These are phyloP conservation scores for Wallacemonas sp. DNA, from an alignment of 208 protist species.

Conservation along the genomic window DNA sequence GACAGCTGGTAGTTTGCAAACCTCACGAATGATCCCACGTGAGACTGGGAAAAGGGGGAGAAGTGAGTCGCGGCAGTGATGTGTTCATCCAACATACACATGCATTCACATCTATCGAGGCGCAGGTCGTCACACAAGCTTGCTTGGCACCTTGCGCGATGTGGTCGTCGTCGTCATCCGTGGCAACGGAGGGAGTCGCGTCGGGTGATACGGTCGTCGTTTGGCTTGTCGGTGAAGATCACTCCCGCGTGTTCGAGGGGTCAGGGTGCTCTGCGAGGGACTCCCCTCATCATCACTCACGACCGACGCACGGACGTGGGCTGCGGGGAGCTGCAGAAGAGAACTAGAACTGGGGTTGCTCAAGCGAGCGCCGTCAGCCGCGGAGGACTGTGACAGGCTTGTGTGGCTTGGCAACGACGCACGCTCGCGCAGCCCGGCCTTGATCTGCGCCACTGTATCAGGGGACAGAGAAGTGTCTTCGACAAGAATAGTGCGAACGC, in stretches of 20 bases:
- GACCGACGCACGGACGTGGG: background rate
- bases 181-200: conserved; percentile 4
- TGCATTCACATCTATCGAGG: background rate
- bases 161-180: background rate
- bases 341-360: background rate
- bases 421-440: conserved; percentile 27
- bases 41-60: too few species aligned
- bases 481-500: conserved; percentile 50
- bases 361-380: background rate
- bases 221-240: background rate
- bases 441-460: conserved; percentile 64
- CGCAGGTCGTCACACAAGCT: background rate
- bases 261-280: background rate
- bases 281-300: background rate
- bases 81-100: too few species aligned
- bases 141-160: background rate
- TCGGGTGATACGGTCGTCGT: background rate
- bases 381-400: background rate
- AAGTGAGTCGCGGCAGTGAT: too few species aligned
- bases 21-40: too few species aligned
- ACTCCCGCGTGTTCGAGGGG: background rate
- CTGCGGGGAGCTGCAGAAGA: background rate
- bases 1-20: too few species aligned
- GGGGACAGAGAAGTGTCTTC: conserved; percentile 51
- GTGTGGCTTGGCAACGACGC: background rate